Conservation (phyloP, 441 rosid species). For the Viola pubescens region DNA sequence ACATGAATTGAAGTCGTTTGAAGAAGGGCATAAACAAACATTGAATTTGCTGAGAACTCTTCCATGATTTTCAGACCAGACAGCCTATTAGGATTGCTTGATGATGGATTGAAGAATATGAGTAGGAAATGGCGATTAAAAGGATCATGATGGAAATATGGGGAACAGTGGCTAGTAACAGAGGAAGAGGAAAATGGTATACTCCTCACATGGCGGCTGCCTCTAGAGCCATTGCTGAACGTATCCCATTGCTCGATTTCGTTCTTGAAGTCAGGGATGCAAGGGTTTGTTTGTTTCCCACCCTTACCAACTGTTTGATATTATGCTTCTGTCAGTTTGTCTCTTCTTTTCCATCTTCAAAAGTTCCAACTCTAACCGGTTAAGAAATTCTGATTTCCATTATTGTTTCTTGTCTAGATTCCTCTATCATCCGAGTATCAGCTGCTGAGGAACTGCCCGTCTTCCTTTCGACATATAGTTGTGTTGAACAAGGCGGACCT, state of each 20-base stretch:
- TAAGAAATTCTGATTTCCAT: neutral
- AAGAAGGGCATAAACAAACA: too few species aligned
- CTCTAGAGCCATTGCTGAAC: conserved; percentile 45
- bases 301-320: conserved; percentile 15
- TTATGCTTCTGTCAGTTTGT: conserved; percentile 22
- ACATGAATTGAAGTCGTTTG: too few species aligned
- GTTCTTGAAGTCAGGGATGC: conserved; percentile 60
- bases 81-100: too few species aligned
- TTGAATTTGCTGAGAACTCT: too few species aligned
- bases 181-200: conserved; percentile 36
- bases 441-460: conserved; percentile 24
- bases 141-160: too few species aligned
- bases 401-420: conserved; percentile 23
- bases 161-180: neutral
- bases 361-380: too few species aligned
- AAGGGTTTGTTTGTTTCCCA: conserved; percentile 31
- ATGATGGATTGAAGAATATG: too few species aligned
- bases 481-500: conserved; percentile 69
- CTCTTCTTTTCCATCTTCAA: neutral
- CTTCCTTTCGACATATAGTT: conserved; percentile 29
- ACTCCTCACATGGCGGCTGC: conserved; percentile 61
- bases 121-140: too few species aligned
- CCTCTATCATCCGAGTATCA: conserved; percentile 54
- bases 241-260: conserved; percentile 54
- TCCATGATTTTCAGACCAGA: too few species aligned